phyloP scores from a whole-genome alignment of 2,329 filamentous ascomycete genomes.

The Apiospora hydei region DNA sequence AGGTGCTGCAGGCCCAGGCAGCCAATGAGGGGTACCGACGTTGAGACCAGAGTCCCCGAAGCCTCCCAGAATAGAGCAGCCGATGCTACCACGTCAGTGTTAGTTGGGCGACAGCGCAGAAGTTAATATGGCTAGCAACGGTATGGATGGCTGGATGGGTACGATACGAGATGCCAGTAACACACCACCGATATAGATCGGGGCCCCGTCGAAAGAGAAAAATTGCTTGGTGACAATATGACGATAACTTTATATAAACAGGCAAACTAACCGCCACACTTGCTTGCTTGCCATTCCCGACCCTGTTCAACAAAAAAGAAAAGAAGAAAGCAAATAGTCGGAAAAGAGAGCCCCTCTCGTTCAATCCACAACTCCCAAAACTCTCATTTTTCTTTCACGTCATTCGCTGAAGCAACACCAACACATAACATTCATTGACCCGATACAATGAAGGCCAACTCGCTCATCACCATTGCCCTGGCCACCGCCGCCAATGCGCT shows the following conservation, averaged over 20 bases:
- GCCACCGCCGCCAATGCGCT: not conserved
- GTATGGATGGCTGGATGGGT: constrained; percentile 2
- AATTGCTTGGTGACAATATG: not conserved
- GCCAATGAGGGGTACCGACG: not conserved
- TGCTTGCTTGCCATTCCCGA: not conserved
- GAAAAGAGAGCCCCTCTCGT: constrained; percentile 1
- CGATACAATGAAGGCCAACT: constrained; percentile 4
- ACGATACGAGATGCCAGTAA: constrained; percentile 1
- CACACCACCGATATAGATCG: not conserved
- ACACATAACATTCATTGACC: not conserved
- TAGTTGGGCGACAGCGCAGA: not conserved
- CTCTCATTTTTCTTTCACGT: not conserved
- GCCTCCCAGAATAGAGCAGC: not conserved
- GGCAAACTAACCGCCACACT: not conserved
- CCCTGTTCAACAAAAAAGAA: not conserved
- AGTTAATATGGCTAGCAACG: constrained; percentile 11
- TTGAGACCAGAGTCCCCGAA: not conserved
- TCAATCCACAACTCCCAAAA: not conserved
- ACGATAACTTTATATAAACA: constrained; percentile 4
- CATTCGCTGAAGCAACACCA: constrained; percentile 6
- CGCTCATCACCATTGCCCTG: not conserved
- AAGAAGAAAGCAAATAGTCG: not conserved
- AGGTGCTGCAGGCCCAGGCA: not conserved
- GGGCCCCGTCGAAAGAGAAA: not conserved
- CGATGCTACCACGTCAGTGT: not conserved